Conservation (phyloP, 2,329 filamentous ascomycete genomes). For the Fusarium sacchari region DNA sequence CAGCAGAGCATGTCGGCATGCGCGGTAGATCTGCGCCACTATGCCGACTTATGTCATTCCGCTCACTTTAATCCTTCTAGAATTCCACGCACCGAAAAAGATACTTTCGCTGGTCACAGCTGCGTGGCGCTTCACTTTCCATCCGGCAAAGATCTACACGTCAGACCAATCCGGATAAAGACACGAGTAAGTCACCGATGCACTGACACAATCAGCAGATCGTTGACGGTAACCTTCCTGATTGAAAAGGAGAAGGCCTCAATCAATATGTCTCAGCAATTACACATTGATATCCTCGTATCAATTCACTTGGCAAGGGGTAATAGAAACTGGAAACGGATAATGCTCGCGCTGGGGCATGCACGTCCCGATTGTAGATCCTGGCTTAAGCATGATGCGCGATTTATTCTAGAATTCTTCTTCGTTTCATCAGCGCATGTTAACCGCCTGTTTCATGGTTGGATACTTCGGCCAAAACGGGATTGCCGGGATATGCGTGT, state of each 20-base stretch:
- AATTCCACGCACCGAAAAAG: background rate
- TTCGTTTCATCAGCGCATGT: background rate
- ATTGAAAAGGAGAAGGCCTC: background rate
- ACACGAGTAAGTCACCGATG: slow-evolving; percentile 9
- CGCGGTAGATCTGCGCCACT: background rate
- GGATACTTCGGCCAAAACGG: background rate
- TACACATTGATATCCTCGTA: background rate
- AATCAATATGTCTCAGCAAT: background rate
- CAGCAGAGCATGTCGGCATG: background rate
- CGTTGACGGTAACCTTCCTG: background rate
- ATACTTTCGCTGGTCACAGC: background rate
- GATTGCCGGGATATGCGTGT: background rate
- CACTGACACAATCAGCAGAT: slow-evolving; percentile 5
- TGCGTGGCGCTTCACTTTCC: background rate
- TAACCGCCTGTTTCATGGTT: background rate
- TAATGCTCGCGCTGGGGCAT: background rate
- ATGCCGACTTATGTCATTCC: slow-evolving; percentile 5
- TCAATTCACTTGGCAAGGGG: slow-evolving; percentile 2
- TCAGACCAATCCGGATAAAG: background rate
- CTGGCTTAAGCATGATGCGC: slow-evolving; percentile 4
- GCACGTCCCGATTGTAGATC: slow-evolving; percentile 15
- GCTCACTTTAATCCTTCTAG: slow-evolving; percentile 10
- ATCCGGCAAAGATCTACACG: slow-evolving; percentile 16
- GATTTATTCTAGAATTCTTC: slow-evolving; percentile 32
- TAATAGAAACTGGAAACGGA: background rate